A percentile compares a stretch with the other conserved stretches of the same genome.
phyloP scores from a whole-genome alignment of 352 stramenopile genomes.

The Globisporangium mamillatum region DNA sequence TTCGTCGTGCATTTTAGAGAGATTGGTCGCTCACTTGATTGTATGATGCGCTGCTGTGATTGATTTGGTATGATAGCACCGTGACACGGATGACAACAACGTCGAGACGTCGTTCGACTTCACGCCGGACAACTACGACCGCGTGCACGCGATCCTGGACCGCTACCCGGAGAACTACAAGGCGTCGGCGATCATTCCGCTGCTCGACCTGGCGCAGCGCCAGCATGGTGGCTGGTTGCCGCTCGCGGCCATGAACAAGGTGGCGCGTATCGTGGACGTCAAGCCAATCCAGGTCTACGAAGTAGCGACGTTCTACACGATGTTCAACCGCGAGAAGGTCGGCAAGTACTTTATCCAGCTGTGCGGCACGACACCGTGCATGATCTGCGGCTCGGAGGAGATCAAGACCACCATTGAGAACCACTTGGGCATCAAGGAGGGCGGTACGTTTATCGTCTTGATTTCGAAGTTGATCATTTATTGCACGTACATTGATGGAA shows the following conservation, averaged over 20 bases:
- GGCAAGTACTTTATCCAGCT: slow-evolving; percentile 96
- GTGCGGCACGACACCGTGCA: slow-evolving; percentile 99
- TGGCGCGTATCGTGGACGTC: slow-evolving; percentile 96
- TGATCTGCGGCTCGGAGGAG: slow-evolving; percentile 99
- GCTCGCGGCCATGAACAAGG: slow-evolving; percentile 99
- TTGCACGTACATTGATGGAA: not conserved
- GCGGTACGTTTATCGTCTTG: slow-evolving; percentile 40
- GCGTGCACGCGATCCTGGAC: slow-evolving; percentile 92
- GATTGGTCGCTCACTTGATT: not conserved
- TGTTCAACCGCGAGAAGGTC: slow-evolving; percentile 97
- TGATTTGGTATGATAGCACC: slow-evolving; percentile 70
- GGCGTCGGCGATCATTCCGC: slow-evolving; percentile 97
- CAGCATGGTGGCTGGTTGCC: slow-evolving; percentile 98
- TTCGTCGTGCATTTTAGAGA: not conserved
- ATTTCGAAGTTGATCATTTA: not conserved
- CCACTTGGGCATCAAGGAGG: slow-evolving; percentile 97
- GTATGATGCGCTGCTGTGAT: not conserved
- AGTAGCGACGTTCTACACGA: slow-evolving; percentile 99
- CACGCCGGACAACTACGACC: slow-evolving; percentile 96
- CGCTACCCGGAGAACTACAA: slow-evolving; percentile 99
- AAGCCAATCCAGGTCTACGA: slow-evolving; percentile 98
- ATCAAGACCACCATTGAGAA: slow-evolving; percentile 99
- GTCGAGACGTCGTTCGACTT: slow-evolving; percentile 97
- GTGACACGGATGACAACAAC: slow-evolving; percentile 97
- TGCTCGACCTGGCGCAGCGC: slow-evolving; percentile 96